phyloP scores from a whole-genome alignment of 768 basidiomycete species.

The Hygrocybe coccinea region DNA sequence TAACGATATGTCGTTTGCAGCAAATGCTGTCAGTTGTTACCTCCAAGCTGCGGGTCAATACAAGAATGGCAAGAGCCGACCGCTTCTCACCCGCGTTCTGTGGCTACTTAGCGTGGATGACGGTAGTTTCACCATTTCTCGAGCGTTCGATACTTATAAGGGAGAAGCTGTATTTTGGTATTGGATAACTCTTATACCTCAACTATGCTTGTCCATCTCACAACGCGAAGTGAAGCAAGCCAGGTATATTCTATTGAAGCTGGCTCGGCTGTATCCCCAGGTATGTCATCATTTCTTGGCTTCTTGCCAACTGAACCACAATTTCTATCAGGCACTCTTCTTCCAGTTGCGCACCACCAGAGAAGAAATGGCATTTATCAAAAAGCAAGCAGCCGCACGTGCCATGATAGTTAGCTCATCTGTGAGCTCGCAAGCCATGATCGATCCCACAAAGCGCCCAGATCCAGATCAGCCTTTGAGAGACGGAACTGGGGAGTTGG shows the following conservation, averaged over 20 bases:
- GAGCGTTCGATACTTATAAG: conserved; percentile 90
- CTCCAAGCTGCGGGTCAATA: conserved; percentile 94
- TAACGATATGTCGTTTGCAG: conserved; percentile 67
- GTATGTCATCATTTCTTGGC: conserved; percentile 36
- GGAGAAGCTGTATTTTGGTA: conserved; percentile 97
- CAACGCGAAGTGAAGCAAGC: conserved; percentile 93
- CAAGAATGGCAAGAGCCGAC: conserved; percentile 89
- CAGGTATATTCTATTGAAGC: conserved; percentile 77
- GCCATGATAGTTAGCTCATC: conserved; percentile 15
- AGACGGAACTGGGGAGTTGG: not conserved
- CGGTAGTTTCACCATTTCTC: conserved; percentile 57
- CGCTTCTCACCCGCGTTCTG: conserved; percentile 85
- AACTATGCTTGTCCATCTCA: conserved; percentile 83
- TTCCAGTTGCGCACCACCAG: conserved; percentile 86
- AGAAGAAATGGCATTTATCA: conserved; percentile 57
- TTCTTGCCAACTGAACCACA: not conserved
- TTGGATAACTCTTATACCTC: conserved; percentile 97
- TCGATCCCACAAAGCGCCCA: not conserved
- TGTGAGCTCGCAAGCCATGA: not conserved
- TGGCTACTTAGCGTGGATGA: conserved; percentile 97
- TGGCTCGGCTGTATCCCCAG: conserved; percentile 92
- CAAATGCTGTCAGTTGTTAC: conserved; percentile 94
- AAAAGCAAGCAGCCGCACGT: conserved; percentile 34
- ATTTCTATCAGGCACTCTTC: conserved; percentile 70
- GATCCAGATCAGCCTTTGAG: conserved; percentile 5